Conservation (phyloP, 148 eudicot species). For the Rhododendron simsii region DNA sequence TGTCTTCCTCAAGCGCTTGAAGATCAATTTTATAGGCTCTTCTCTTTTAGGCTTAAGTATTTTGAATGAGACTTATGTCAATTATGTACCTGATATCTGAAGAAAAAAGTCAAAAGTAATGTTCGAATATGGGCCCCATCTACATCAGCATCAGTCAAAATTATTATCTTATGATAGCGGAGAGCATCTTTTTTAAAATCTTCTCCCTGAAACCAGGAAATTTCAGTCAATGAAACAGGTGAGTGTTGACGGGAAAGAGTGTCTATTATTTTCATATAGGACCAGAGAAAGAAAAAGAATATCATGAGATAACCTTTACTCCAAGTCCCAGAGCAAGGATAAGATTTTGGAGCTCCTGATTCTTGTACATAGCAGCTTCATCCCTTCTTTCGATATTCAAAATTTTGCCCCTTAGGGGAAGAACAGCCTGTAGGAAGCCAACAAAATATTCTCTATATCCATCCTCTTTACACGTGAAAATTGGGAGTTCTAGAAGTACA, state of each 20-base stretch:
- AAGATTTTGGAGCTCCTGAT: constrained; percentile 90
- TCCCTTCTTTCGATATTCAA: constrained; percentile 86
- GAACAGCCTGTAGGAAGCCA: constrained; percentile 71
- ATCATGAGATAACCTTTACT: constrained; percentile 57
- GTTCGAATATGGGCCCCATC: constrained; percentile 99
- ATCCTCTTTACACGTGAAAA: neutral
- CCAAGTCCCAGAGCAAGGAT: constrained; percentile 93
- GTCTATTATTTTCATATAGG: neutral
- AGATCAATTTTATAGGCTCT: neutral
- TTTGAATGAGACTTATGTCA: neutral
- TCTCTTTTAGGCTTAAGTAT: neutral
- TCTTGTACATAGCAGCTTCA: constrained; percentile 97
- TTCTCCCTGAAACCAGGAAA: constrained; percentile 63
- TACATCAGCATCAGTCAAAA: constrained; percentile 97
- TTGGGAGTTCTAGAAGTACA: neutral
- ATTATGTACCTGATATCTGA: constrained; percentile 78
- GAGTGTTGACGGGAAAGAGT: neutral
- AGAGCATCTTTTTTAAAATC: constrained; percentile 83
- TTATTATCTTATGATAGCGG: constrained; percentile 93
- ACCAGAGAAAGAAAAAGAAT: neutral
- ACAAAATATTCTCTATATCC: neutral
- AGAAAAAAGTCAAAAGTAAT: constrained; percentile 82
- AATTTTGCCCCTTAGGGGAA: constrained; percentile 95
- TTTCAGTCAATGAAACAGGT: constrained; percentile 9
- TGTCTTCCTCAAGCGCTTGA: neutral